Percentiles rank a stretch among this genome's conserved stretches.
These are phyloP conservation scores for Hypoxylon subgilvum DNA, from an alignment of 495 filamentous ascomycete species.

Conservation along the genomic window DNA sequence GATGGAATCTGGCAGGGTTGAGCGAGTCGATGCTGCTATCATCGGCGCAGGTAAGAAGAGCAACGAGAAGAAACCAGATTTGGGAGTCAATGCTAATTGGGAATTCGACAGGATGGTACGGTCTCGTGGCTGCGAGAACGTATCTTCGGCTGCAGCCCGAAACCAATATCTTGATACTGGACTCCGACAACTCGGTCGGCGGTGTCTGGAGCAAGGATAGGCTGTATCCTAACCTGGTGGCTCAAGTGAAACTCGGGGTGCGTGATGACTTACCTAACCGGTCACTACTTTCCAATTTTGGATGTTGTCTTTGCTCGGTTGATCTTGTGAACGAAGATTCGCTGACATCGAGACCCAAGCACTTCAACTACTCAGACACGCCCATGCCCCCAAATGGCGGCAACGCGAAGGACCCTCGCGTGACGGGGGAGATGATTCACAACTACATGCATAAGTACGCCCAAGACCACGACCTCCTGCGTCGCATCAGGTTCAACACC, in stretches of 20 bases:
- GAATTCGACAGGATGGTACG: conserved; percentile 47
- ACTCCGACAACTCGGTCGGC: conserved; percentile 50
- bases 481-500: conserved; percentile 44
- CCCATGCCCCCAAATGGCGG: conserved; percentile 41
- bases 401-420: conserved; percentile 34
- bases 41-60: conserved; percentile 45
- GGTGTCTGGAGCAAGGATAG: conserved; percentile 60
- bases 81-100: not conserved
- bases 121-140: conserved; percentile 51
- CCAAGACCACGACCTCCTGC: conserved; percentile 42
- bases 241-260: conserved; percentile 40
- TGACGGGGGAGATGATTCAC: conserved; percentile 47
- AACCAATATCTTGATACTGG: conserved; percentile 54
- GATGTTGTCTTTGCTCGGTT: no score
- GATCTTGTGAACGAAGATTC: not conserved
- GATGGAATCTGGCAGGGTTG: not conserved
- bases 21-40: conserved; percentile 25
- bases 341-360: conserved; percentile 40
- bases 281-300: no score
- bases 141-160: conserved; percentile 49
- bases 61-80: no score
- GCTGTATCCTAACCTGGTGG: conserved; percentile 54
- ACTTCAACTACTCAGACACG: conserved; percentile 49
- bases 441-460: conserved; percentile 43
- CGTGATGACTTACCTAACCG: no score